phyloP scores from a whole-genome alignment of 2,329 filamentous ascomycete genomes.

The Pseudopyricularia javanii region DNA sequence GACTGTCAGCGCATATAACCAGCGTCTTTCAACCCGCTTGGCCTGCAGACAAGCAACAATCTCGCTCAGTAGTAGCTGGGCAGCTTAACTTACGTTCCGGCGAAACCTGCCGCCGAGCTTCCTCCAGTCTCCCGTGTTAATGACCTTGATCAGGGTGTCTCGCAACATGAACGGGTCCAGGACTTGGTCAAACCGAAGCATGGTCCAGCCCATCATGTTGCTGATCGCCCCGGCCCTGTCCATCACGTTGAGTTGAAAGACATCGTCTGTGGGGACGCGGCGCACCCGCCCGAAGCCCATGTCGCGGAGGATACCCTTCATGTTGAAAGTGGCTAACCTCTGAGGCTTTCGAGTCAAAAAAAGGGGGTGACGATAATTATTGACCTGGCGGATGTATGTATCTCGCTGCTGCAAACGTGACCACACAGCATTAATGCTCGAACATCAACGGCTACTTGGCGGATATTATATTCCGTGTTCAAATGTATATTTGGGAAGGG shows the following conservation, averaged over 20 bases:
- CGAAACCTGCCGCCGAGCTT: conserved; percentile 31
- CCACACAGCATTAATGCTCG: neutral
- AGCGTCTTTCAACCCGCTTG: neutral
- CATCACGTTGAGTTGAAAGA: conserved; percentile 19
- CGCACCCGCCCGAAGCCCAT: conserved; percentile 1
- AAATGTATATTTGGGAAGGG: neutral
- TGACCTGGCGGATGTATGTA: neutral
- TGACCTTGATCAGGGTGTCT: conserved; percentile 19
- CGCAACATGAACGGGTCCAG: conserved; percentile 27
- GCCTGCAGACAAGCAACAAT: neutral
- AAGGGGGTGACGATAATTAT: neutral
- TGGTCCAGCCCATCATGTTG: conserved; percentile 19
- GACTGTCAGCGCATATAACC: neutral
- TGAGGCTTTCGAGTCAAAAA: neutral
- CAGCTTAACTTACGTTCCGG: conserved; percentile 15
- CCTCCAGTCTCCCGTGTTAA: conserved; percentile 31
- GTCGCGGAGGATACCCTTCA: neutral
- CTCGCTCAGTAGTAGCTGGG: neutral
- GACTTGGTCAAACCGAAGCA: conserved; percentile 30
- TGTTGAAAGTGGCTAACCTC: neutral
- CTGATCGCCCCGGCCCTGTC: conserved; percentile 12
- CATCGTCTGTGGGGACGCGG: conserved; percentile 11
- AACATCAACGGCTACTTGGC: neutral
- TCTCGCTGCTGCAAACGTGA: neutral
- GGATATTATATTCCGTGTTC: neutral